Evolutionary conservation across 805 yeast genomes (phyloP), one percentile per base, ranked within the genome.

Genomic region (Suhomyces sp.): DNA sequence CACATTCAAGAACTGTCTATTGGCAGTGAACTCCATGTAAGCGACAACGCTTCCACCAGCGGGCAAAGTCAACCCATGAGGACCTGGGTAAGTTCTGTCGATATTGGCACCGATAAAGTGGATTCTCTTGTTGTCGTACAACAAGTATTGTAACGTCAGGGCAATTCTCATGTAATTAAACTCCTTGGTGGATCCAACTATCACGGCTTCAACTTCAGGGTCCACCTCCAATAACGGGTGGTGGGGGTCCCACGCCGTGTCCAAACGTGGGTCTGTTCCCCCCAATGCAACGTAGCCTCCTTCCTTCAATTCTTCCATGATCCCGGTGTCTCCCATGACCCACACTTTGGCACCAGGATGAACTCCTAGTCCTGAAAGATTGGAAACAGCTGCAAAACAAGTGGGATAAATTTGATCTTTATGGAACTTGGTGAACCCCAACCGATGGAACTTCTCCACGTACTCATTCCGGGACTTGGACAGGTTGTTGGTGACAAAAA

Each of bases 1-100:
- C 5, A 63, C 68, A 33, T 61, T 53, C 11, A 61, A 47, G 32
- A 51, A 60, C 4, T 60, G 60, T 22, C 70, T 35, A 25, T 50
- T 39, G 16, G 66, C 46, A 6, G 69, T 63, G 42, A 57, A 61
- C 36, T 54, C 48, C 69, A 65, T 62, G 42, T 39, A 56, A 38
- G 58, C 54, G 13, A 65, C 72, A 31, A 65, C 56, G 28, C 65
- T 54, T 3, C 70, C 72, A 3, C 70, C 72, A 3, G 70, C 70
- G 8, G 70, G 70, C 28, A 65, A 46, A 5, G 54, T 57, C 29
- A 59, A 39, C 11, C 70, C 70, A 22, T 51, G 49, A 5, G 61
- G 63, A 1, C 67, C 70, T 1, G 72, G 72, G 36, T 63, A 65
- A 4, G 66, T 50, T 8, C 64, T 44, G 47, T 65, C 72, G n/a